Conservation (phyloP, 805 yeast species). For the Cyberlindnera amylophila region DNA sequence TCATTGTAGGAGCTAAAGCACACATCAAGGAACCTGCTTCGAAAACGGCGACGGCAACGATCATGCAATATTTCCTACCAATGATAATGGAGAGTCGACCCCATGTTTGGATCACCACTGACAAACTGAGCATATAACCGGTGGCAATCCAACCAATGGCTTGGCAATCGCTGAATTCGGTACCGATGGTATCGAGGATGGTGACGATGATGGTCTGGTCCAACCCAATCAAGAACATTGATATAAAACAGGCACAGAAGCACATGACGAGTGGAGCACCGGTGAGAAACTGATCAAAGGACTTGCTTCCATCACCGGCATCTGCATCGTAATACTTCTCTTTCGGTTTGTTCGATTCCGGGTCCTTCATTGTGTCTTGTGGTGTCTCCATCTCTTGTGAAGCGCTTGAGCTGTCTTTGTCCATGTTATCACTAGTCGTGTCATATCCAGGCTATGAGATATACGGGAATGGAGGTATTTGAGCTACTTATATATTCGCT, state of each 20-base stretch:
- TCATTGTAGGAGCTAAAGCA: constrained; percentile 52
- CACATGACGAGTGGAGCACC: constrained; percentile 13
- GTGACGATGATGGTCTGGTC: constrained; percentile 58
- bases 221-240: constrained; percentile 40
- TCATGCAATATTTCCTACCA: constrained; percentile 50
- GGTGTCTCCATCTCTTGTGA: too few relatives aligned
- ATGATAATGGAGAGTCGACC: constrained; percentile 52
- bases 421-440: too few relatives aligned
- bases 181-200: constrained; percentile 40
- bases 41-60: constrained; percentile 46
- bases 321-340: constrained; percentile 18
- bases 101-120: constrained; percentile 51
- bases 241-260: constrained; percentile 21
- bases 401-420: too few relatives aligned
- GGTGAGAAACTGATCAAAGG: constrained; percentile 16
- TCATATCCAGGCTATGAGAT: too few relatives aligned
- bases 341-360: too few relatives aligned
- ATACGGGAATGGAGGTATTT: too few relatives aligned
- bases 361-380: too few relatives aligned
- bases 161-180: constrained; percentile 44
- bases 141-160: constrained; percentile 57
- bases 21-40: constrained; percentile 59
- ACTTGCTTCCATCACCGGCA: constrained; percentile 25
- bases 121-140: constrained; percentile 51
- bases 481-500: too few relatives aligned